Base-by-base conservation (phyloP, 148 eudicot species). In the Euryodendron excelsum region DNA sequence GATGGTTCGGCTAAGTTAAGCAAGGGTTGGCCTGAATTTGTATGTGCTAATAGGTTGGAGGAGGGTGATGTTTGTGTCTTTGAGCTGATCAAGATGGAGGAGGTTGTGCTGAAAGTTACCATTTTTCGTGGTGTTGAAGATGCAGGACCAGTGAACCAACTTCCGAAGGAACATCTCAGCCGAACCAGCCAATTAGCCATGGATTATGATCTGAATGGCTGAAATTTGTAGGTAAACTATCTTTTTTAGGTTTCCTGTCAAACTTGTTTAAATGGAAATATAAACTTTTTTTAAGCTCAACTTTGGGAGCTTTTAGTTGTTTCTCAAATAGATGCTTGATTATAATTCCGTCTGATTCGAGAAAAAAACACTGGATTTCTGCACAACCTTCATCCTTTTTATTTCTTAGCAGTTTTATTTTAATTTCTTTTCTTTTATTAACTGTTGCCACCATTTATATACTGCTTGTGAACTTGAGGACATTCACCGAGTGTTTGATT, bases 31-130 rank as follows among this genome's bases (percentile, higher is more conserved):
- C 80, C 62, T 10, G 66, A 23, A 5, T 89, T 89, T 85, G 91
- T 85, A 2, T 67, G 76, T 5, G 81, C 72, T 9, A 77, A 69
- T 34, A 69, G 74, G 34, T 63, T 87, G 65, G 79, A 79, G 64
- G 81, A 75, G 2, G 91, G 88, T 68, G 89, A 88, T 77, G 80
- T 79, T 60, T 86, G 91, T 80, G 82, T 85, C 52, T 86, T 86
- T 55, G 89, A 87, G 82, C 70, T 82, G 5, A 63, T 82, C 44
- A 81, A 67, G 23, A 50, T 58, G 33, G 79, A 55, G 60, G 79
- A 81, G 14, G 70, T 73, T 73, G 77, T 80, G 52, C 78, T 80
- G 21, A 73, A 55, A 41, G 82, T 80, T 18, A 53, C 78, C 34
- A 80, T 80, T 41, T 73, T 80, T 65, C 82, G 82, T 28, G 65